Percentiles rank a stretch among this genome's conserved stretches.
phyloP scores from a whole-genome alignment of 1,284 basidiomycete genomes.

The Cutaneotrichosporon daszewskae region DNA sequence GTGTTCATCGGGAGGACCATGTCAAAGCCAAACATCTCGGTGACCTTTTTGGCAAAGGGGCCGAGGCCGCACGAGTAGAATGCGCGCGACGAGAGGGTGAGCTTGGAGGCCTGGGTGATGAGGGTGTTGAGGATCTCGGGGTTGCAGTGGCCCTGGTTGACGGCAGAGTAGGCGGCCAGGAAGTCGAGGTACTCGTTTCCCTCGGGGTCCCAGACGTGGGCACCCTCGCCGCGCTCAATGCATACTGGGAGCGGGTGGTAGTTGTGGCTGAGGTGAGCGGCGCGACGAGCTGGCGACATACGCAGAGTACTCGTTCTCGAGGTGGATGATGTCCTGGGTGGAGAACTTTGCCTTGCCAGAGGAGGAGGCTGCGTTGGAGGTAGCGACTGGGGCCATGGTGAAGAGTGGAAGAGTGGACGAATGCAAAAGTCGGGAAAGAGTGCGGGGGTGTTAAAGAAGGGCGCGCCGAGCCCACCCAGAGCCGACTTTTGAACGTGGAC shows the following conservation, averaged over 20 bases:
- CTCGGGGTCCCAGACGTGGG: conserved; percentile 94
- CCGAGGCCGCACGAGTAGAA: conserved; percentile 95
- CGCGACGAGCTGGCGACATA: conserved; percentile 24
- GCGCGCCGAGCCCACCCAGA: too few relatives aligned
- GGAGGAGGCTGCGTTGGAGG: too few relatives aligned
- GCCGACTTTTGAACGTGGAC: too few relatives aligned
- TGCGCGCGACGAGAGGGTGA: conserved; percentile 90
- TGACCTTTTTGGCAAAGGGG: conserved; percentile 79
- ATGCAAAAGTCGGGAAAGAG: background rate
- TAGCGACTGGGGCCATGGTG: conserved; percentile 31
- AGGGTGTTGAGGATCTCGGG: conserved; percentile 66
- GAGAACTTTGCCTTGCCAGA: conserved; percentile 47
- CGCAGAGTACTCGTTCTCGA: conserved; percentile 64
- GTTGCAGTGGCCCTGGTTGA: conserved; percentile 94
- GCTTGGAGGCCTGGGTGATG: conserved; percentile 75
- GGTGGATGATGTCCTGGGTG: conserved; percentile 62
- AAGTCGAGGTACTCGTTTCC: conserved; percentile 90
- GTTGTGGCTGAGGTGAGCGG: conserved; percentile 54
- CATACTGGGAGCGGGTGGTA: conserved; percentile 95
- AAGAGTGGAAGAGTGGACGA: background rate
- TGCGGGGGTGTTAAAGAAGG: background rate
- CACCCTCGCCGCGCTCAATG: conserved; percentile 82
- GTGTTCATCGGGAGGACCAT: conserved; percentile 99
- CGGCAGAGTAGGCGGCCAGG: conserved; percentile 92
- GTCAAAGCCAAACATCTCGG: conserved; percentile 77